Base-by-base conservation (phyloP, 2,329 filamentous ascomycete genomes). In the Mycogone perniciosa region DNA sequence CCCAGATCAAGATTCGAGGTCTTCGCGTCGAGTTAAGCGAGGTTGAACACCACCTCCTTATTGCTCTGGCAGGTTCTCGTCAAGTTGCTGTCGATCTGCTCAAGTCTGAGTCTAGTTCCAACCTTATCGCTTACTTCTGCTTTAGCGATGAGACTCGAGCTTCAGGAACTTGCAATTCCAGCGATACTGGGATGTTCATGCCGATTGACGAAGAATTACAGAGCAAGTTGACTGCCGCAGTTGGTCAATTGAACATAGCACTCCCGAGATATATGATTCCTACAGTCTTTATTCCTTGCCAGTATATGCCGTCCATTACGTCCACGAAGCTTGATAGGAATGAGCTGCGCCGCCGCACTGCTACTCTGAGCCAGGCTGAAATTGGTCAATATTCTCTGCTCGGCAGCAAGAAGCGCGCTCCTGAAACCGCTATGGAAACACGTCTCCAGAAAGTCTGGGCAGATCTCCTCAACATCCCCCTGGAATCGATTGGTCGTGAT, bases 331-430 rank as follows among this genome's bases (percentile, higher is more conserved):
- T 50, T 7, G 50, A 55, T 40, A 38, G 55, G 7, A 55, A 49
- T 27, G 52, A 34, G 30, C 54, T 53, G 33, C 46, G 39, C 7
- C 30, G 29, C 9, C n/a, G 11, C 34, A 47, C 51, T 0, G 1
- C 11, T 37, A 9, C 7, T 1, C 33, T 52, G 8, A 20, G 10
- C 4, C 42, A 44, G 7, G 44, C 46, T 6, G 51, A 55, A 26
- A 48, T 59, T 20, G 54, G 50, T 6, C 20, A 44, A 13, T 58
- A 60, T 40, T 59, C 59, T 1, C 56, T 61, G 4, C 60, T 65
- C 40, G 46, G 62, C n/a, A 59, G 53, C 13, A 56, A 53, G 34
- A 55, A 53, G 29, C 53, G 53, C n/a, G 29, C 38, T 10, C 50
- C 51, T 3, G 44, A 52, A 31, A 57, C 58, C 5, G 56, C 57